Percentiles rank a stretch among this genome's conserved stretches.
Conservation (phyloP, 768 basidiomycete species). For the Cubamyces sp. region DNA sequence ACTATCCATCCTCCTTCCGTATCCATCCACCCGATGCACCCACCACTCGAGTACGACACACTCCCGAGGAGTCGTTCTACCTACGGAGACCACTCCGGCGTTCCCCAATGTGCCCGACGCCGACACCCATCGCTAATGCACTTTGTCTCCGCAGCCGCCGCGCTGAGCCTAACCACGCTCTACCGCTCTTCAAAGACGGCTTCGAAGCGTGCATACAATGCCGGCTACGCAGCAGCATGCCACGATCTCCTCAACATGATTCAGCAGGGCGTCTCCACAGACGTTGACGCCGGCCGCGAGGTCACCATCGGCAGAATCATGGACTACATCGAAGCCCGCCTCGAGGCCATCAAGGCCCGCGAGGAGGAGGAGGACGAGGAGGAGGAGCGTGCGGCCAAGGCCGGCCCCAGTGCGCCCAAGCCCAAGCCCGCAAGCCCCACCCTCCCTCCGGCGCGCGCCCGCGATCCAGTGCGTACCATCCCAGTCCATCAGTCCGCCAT, state of each 20-base stretch:
- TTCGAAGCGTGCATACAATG: constrained; percentile 79
- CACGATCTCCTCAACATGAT: constrained; percentile 82
- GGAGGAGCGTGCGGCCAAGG: constrained; percentile 59
- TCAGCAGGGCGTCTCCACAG: constrained; percentile 78
- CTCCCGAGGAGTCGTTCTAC: neutral
- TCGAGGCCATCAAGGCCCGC: constrained; percentile 73
- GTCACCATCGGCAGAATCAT: constrained; percentile 80
- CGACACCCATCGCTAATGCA: constrained; percentile 6
- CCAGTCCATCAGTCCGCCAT: neutral
- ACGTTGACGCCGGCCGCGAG: constrained; percentile 51
- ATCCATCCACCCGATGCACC: neutral
- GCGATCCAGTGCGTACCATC: constrained; percentile 16
- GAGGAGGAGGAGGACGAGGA: constrained; percentile 87
- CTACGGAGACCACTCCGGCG: neutral
- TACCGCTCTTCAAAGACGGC: constrained; percentile 79
- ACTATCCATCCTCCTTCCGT: constrained; percentile 3
- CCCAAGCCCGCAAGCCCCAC: constrained; percentile 17
- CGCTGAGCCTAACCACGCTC: constrained; percentile 81
- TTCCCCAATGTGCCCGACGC: too few relatives aligned
- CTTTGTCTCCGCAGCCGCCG: constrained; percentile 58
- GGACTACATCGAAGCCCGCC: constrained; percentile 84
- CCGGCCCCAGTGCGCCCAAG: constrained; percentile 25
- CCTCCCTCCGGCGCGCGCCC: neutral
- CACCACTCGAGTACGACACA: too few relatives aligned
- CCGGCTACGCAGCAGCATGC: constrained; percentile 80